phyloP scores from a whole-genome alignment of 2,329 filamentous ascomycete species.

The Cercospora sesami region DNA sequence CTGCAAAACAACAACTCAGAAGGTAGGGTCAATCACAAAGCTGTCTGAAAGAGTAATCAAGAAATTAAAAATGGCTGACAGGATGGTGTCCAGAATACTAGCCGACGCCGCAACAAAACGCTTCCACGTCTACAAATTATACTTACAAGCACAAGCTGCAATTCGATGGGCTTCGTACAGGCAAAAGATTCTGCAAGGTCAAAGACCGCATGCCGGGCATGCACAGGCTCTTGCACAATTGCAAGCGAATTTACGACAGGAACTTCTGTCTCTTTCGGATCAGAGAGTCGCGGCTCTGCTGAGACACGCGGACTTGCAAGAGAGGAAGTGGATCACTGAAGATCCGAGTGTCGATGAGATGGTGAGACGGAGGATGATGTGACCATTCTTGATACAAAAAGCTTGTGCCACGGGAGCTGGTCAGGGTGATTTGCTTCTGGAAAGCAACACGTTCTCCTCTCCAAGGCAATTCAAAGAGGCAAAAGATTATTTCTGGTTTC shows the following conservation, averaged over 20 bases:
- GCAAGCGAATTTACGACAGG: slow-evolving; percentile 53
- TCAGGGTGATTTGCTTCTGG: neutral
- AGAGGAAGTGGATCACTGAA: slow-evolving; percentile 62
- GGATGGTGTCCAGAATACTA: slow-evolving; percentile 54
- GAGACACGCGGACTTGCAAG: slow-evolving; percentile 54
- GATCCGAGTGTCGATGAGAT: slow-evolving; percentile 55
- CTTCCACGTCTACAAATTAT: slow-evolving; percentile 62
- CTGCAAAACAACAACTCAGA: slow-evolving; percentile 58
- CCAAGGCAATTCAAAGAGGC: neutral
- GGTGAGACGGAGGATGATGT: slow-evolving; percentile 14
- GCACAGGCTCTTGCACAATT: slow-evolving; percentile 51
- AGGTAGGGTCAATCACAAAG: slow-evolving; percentile 37
- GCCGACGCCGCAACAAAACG: slow-evolving; percentile 60
- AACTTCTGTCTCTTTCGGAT: slow-evolving; percentile 59
- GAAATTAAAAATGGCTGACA: neutral
- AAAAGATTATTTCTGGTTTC: neutral
- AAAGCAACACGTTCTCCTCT: neutral
- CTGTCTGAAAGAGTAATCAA: no score
- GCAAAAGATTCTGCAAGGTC: slow-evolving; percentile 52
- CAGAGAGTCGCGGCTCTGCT: slow-evolving; percentile 57
- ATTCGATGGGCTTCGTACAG: slow-evolving; percentile 60
- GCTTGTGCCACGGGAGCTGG: neutral
- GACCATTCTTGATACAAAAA: no score
- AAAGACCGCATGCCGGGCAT: slow-evolving; percentile 51
- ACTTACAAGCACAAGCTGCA: slow-evolving; percentile 59